phyloP scores from a whole-genome alignment of 306 rosid genomes.

The Castanopsis chinensis region DNA sequence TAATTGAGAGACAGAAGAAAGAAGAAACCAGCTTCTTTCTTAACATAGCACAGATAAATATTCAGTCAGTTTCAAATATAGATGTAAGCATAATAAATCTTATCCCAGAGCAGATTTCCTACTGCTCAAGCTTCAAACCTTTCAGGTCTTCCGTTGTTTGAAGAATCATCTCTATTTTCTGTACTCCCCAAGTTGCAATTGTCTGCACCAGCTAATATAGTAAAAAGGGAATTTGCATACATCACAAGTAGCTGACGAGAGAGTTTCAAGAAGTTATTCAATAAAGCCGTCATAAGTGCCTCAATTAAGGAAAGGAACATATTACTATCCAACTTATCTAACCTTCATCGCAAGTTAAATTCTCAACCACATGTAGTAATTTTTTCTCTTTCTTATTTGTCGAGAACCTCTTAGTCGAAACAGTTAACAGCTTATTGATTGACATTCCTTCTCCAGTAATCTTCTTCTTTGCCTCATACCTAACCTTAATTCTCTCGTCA shows the following conservation, averaged over 20 bases:
- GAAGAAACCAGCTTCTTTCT: not conserved
- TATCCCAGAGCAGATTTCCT: not conserved
- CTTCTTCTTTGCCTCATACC: conserved; percentile 57
- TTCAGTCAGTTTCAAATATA: not conserved
- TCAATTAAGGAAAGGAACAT: conserved; percentile 7
- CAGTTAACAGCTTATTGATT: conserved; percentile 60
- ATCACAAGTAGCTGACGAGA: not conserved
- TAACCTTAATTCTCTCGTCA: conserved; percentile 70
- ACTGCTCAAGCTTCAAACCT: not conserved
- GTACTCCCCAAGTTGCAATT: conserved; percentile 15
- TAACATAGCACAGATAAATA: not conserved
- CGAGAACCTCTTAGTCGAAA: conserved; percentile 50
- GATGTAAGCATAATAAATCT: not conserved
- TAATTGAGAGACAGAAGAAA: not conserved
- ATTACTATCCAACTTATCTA: not conserved
- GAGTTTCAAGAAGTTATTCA: not conserved
- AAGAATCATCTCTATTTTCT: conserved; percentile 6
- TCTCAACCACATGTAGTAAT: conserved; percentile 13
- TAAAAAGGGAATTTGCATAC: conserved; percentile 1
- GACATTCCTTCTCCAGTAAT: conserved; percentile 51
- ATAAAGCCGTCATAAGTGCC: conserved; percentile 6
- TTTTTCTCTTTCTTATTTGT: conserved; percentile 26
- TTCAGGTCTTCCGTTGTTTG: not conserved
- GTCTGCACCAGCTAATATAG: conserved; percentile 9
- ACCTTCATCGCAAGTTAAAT: conserved; percentile 23